These are phyloP conservation scores for Forsythia viridissima DNA, from an alignment of 257 asterid species.

Conservation along the genomic window DNA sequence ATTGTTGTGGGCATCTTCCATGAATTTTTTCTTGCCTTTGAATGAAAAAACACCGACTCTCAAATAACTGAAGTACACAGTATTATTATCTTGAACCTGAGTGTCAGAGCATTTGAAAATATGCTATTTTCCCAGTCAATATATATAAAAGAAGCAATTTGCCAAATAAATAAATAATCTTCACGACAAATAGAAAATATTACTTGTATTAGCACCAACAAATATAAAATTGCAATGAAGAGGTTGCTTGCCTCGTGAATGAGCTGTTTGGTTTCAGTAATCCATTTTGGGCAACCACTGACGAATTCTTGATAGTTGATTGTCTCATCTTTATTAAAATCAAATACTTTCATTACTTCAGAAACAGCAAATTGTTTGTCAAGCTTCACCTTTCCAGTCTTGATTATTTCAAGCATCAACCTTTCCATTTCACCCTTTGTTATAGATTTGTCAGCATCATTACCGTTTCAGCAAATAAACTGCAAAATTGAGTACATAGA, in stretches of 20 bases:
- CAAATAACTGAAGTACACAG: no score
- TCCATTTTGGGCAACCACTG: constrained; percentile 45
- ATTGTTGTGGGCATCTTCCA: no score
- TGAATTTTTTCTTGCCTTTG: no score
- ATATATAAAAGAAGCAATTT: not conserved
- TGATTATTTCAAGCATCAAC: constrained; percentile 37
- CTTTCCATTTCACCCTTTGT: constrained; percentile 36
- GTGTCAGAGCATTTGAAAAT: no score
- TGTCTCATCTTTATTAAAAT: constrained; percentile 22
- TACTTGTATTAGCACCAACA: not conserved
- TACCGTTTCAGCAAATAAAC: constrained; percentile 43
- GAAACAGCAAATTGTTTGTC: constrained; percentile 39
- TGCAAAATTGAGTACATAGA: constrained; percentile 22
- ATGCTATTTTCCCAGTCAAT: no score
- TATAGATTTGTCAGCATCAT: constrained; percentile 29
- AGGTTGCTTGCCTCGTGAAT: constrained; percentile 37
- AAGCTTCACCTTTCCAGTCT: constrained; percentile 33
- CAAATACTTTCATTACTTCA: constrained; percentile 39
- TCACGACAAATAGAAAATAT: not conserved
- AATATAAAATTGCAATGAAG: not conserved
- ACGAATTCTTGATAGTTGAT: constrained; percentile 45
- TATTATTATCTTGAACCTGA: no score
- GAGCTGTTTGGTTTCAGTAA: constrained; percentile 32
- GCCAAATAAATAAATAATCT: no score
- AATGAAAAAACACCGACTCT: no score